phyloP scores from a whole-genome alignment of 257 asterid genomes.

The Capsicum pubescens region DNA sequence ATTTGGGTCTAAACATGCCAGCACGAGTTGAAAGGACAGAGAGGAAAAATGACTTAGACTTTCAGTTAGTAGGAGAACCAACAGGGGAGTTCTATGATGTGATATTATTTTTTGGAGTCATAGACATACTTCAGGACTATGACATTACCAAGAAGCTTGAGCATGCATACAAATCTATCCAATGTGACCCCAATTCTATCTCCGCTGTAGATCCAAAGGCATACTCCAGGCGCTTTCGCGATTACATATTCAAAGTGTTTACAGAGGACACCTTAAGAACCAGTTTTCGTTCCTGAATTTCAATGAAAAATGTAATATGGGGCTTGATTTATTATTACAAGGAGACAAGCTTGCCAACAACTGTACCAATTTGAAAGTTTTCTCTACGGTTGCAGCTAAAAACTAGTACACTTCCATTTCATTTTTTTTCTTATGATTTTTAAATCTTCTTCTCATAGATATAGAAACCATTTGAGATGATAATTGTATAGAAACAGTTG shows the following conservation, averaged over 20 bases:
- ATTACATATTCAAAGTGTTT: conserved; percentile 45
- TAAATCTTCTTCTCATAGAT: not conserved
- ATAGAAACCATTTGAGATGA: conserved; percentile 22
- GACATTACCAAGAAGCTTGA: conserved; percentile 54
- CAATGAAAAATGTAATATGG: not conserved
- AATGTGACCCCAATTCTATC: conserved; percentile 48
- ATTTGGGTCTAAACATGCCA: conserved; percentile 40
- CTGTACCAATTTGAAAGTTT: not conserved
- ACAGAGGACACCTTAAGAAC: conserved; percentile 36
- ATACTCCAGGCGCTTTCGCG: conserved; percentile 51
- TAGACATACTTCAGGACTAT: conserved; percentile 48
- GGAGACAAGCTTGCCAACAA: not conserved
- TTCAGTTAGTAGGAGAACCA: conserved; percentile 42
- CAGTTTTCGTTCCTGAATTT: not conserved
- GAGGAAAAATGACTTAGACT: conserved; percentile 37
- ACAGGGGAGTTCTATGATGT: conserved; percentile 46
- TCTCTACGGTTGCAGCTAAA: not conserved
- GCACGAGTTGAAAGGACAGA: conserved; percentile 45
- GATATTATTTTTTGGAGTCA: conserved; percentile 43
- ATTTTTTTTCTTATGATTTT: not conserved
- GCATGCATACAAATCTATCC: conserved; percentile 52
- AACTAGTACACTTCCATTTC: not conserved
- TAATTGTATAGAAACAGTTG: conserved; percentile 11
- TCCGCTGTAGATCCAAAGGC: conserved; percentile 49
- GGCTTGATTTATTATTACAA: not conserved